Evolutionary conservation across 2,329 filamentous ascomycete genomes (phyloP), one percentile per base, ranked within the genome.

Genomic region (Hansfordia pulvinata): DNA sequence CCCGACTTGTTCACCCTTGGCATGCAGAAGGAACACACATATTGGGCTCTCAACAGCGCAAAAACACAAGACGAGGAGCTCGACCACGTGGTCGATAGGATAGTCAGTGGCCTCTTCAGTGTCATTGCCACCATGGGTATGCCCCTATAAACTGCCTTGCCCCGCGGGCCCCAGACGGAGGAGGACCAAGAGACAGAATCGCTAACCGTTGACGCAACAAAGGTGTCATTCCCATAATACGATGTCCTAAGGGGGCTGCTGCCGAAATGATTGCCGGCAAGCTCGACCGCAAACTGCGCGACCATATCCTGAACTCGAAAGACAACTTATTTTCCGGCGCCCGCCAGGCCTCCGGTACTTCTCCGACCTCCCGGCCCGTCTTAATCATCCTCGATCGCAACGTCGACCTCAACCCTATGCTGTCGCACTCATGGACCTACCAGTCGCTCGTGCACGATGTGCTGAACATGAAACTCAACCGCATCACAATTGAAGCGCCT

Each of bases 81-180:
- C 29, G 90, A 96, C 44, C 63, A 69, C 27, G 75, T 90, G 19
- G 71, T 98, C 17, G 88, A 98, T 51, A 76, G 76, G 39, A 88
- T 96, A 36, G 90, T 98, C 26, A 92, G 81, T 43, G 90, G 90
- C 1, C 60, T 98, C n/a, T 98, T 96, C 56, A 94, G 86, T 36
- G 90, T 98, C 25, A 78, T 90, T 32, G 90, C 93, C n/a, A 98
- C 90, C 5, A 93, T 94, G 84, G 88, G 85, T 78, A 63, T 31
- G 62, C n/a, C 38, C 5, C 11, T 15, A 12, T 19, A 10, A 17
- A 7, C 8, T 5, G n/a, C 6, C 22, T 22, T 15, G 6, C 5
- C 20, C 7, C 8, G 9, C 6, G n/a, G 8, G 22, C 13, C 30
- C 20, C 25, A 18, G 23, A 19, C 20, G 25, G 47, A 55, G 80